These are phyloP conservation scores for Sinapis alba DNA, from an alignment of 441 rosid genomes.

Conservation along the genomic window DNA sequence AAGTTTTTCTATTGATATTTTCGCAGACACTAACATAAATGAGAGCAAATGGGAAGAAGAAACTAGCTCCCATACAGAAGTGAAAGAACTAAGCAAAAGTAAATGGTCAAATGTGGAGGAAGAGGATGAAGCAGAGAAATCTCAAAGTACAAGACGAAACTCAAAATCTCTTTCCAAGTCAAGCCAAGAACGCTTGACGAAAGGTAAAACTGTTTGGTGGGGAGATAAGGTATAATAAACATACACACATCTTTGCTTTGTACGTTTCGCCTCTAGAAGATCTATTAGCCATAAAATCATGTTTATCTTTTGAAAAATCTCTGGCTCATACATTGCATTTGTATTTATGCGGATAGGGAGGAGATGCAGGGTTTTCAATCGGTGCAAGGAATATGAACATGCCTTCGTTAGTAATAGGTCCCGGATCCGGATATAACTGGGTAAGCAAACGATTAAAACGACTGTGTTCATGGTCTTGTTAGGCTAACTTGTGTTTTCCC, in stretches of 20 bases:
- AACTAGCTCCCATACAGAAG: constrained; percentile 47
- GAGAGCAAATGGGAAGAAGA: constrained; percentile 57
- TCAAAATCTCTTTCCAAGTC: constrained; percentile 55
- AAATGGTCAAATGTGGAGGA: constrained; percentile 87
- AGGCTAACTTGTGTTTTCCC: neutral
- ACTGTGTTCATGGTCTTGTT: constrained; percentile 1
- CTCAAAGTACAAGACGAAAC: constrained; percentile 41
- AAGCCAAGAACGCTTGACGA: constrained; percentile 50
- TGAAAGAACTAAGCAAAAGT: constrained; percentile 73
- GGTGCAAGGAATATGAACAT: constrained; percentile 66
- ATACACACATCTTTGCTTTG: neutral
- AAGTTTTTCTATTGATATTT: neutral
- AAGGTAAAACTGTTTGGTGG: constrained; percentile 80
- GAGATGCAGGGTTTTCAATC: constrained; percentile 79
- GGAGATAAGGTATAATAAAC: constrained; percentile 74
- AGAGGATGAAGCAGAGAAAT: constrained; percentile 53
- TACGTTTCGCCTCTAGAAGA: neutral
- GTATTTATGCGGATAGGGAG: constrained; percentile 48
- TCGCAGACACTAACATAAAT: constrained; percentile 43
- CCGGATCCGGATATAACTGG: constrained; percentile 92
- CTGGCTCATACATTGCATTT: neutral
- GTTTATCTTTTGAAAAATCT: neutral
- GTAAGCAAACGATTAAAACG: constrained; percentile 43
- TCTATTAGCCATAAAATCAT: neutral
- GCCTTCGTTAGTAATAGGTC: constrained; percentile 80